These are phyloP conservation scores for Backusella sp. DNA, from an alignment of 192 early-diverging fungal genomes.

Conservation along the genomic window DNA sequence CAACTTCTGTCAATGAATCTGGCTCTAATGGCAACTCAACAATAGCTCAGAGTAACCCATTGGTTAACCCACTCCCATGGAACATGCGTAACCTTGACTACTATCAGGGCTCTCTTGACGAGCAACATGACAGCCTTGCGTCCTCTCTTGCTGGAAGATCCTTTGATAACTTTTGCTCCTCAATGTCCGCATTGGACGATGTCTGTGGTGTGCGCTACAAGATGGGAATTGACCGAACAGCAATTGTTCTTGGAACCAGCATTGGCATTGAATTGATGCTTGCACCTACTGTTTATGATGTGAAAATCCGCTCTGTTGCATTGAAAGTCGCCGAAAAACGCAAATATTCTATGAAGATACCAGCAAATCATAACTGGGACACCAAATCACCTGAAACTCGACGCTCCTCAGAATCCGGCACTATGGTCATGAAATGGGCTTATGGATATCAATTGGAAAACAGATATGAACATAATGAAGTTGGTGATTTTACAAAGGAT, in stretches of 20 bases:
- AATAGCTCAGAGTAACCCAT: not conserved
- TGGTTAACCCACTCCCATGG: not conserved
- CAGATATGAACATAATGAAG: not conserved
- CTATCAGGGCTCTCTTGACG: constrained; percentile 17
- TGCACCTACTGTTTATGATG: constrained; percentile 3
- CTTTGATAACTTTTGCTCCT: not conserved
- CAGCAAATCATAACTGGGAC: not conserved
- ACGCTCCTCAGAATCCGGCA: not conserved
- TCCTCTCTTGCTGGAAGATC: constrained; percentile 12
- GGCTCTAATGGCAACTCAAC: not conserved
- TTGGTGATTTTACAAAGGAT: not conserved
- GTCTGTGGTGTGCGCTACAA: constrained; percentile 16
- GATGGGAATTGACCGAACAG: constrained; percentile 17
- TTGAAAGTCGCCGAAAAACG: constrained; percentile 4
- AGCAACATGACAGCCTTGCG: constrained; percentile 20
- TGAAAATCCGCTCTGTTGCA: not conserved
- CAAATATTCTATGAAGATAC: constrained; percentile 19
- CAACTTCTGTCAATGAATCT: not conserved
- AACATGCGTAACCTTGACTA: not conserved
- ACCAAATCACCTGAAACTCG: not conserved
- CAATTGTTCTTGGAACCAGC: constrained; percentile 27
- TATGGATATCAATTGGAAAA: constrained; percentile 14
- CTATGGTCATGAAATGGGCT: constrained; percentile 27
- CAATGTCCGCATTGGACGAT: not conserved
- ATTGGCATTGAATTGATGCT: constrained; percentile 20